Percentiles rank a stretch among this genome's conserved stretches.
Conservation (phyloP, 108 stramenopile species). For the Heterococcus sp. region DNA sequence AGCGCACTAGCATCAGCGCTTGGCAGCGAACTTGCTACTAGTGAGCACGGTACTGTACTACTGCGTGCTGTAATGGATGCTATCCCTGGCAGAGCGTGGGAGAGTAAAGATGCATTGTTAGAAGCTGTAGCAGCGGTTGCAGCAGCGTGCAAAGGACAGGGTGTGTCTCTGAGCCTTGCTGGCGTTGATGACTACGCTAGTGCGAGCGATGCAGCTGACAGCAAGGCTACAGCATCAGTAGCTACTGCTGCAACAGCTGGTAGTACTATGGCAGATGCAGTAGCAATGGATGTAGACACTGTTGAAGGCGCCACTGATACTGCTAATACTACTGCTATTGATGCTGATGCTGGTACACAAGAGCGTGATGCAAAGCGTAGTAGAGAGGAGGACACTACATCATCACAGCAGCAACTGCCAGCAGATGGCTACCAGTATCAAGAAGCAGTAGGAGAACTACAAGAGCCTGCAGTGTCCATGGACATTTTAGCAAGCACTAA, state of each 20-base stretch:
- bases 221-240: neutral
- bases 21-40: conserved; percentile 8
- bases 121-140: conserved; percentile 29
- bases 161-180: neutral
- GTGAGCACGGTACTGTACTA: conserved; percentile 5
- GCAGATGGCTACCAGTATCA: no score
- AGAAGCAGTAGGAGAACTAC: no score
- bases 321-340: no score
- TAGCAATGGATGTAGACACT: neutral
- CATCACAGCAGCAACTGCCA: no score
- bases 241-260: neutral
- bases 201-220: neutral
- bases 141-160: neutral
- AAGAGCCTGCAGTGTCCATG: no score
- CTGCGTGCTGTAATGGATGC: conserved; percentile 4
- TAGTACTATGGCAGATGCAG: neutral
- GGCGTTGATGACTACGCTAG: neutral
- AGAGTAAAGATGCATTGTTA: conserved; percentile 46
- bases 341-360: no score
- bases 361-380: no score
- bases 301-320: no score
- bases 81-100: conserved; percentile 40
- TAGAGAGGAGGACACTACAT: no score
- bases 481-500: neutral
- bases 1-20: conserved; percentile 26